Evolutionary conservation across 176 grass and related monocot genomes (phyloP), one percentile per base, ranked within the genome.

Genomic region (Rhynchospora tenuis): DNA sequence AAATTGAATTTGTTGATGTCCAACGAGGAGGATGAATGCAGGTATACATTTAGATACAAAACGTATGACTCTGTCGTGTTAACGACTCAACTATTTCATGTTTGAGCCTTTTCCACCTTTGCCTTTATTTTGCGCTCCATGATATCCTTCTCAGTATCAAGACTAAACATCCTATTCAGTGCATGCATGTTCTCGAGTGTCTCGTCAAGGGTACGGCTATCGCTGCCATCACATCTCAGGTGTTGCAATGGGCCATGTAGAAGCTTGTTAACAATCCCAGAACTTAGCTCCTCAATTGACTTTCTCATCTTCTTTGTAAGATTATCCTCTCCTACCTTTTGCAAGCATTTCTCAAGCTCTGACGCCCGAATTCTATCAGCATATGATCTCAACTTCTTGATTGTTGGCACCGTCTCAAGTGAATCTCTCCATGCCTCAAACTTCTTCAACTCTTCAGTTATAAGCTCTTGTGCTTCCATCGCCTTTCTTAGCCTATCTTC

Each of bases 391-490:
- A 97, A 74, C 59, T 97, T 97, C 84, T 97, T 97, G 75, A 97
- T 97, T n/a, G 94, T 97, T 0, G 91, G 94, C 29, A 97, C 94
- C 0, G 94, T 97, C 78, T 93, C 94, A 73, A 97, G 84, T 0
- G 94, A 97, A 16, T 97, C 91, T 85, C 94, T 80, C 94, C 94
- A 97, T 52, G 91, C 89, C 65, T 97, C 94, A 3, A 93, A 97
- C 51, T 80, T 82, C 27, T 87, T 91, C 59, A 97, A 64, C 31
- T 97, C 94, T 85, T 97, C 74, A 15, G 84, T 83, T 47, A 97
- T 97, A 67, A 97, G 86, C 57, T 88, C 86, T 75, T 97, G 91
- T 0, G 91, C 91, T 62, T 97, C 94, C 89, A 90, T 90, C 61
- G 94, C 94, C 67, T 97, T 97, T 88, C 91, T 88, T n/a, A 86